A percentile compares a stretch with the other conserved stretches of the same genome.
Conservation (phyloP, 78 protist genomes). For the Fonticula alba region DNA sequence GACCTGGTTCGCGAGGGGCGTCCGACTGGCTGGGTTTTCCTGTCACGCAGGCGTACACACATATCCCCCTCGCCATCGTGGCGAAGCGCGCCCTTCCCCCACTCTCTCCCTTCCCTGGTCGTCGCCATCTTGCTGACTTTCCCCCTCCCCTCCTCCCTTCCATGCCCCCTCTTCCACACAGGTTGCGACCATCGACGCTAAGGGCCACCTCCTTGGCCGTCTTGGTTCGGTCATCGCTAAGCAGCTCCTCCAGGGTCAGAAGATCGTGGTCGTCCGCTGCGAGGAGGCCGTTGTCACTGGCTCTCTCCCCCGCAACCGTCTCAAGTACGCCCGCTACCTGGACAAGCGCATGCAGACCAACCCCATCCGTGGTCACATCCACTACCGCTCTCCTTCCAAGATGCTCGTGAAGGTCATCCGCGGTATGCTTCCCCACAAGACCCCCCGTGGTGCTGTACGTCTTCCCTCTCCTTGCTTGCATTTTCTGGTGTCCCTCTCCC, state of each 20-base stretch:
- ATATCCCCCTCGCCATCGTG: too few relatives aligned
- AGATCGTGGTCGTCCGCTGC: slow-evolving; percentile 77
- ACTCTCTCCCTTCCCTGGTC: too few relatives aligned
- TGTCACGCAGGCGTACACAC: too few relatives aligned
- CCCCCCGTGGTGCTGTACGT: slow-evolving; percentile 88
- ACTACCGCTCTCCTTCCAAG: slow-evolving; percentile 74
- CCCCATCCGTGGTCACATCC: slow-evolving; percentile 87
- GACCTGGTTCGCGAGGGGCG: too few relatives aligned
- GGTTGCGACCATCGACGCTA: slow-evolving; percentile 69
- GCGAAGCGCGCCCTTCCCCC: too few relatives aligned
- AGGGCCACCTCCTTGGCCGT: slow-evolving; percentile 93
- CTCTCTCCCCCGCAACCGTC: slow-evolving; percentile 68
- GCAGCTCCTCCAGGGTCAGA: slow-evolving; percentile 81
- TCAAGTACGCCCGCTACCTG: slow-evolving; percentile 55
- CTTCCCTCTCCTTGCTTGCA: too few relatives aligned
- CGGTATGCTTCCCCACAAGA: slow-evolving; percentile 98
- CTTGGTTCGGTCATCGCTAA: slow-evolving; percentile 92
- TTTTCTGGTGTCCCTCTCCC: too few relatives aligned
- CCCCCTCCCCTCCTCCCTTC: too few relatives aligned
- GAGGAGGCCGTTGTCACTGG: slow-evolving; percentile 86
- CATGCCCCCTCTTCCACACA: too few relatives aligned
- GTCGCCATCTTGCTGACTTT: too few relatives aligned
- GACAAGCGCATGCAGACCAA: slow-evolving; percentile 72
- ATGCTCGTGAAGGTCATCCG: slow-evolving; percentile 82
- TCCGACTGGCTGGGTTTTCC: too few relatives aligned